These are phyloP conservation scores for Avena eriantha DNA, from an alignment of 176 grass and related monocot genomes.

Conservation along the genomic window DNA sequence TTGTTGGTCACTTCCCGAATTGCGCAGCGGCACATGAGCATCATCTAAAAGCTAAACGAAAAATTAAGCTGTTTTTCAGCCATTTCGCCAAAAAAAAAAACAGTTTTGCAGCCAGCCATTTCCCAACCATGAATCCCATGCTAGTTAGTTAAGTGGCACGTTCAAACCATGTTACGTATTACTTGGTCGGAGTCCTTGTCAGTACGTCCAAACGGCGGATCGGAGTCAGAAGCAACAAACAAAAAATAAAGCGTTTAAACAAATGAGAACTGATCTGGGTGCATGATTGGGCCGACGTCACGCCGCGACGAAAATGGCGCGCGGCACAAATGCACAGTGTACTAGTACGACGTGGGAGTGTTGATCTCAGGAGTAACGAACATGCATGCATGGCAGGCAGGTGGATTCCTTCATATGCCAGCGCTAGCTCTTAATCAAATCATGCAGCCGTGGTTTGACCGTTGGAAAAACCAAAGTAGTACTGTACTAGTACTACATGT, in stretches of 20 bases:
- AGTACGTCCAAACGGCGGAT: conserved; percentile 15
- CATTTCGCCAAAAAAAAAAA: too few species aligned
- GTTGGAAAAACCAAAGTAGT: too few species aligned
- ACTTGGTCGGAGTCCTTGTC: not conserved
- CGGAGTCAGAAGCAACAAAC: not conserved
- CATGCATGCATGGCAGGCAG: not conserved
- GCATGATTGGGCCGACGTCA: conserved; percentile 22
- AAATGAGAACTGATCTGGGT: not conserved
- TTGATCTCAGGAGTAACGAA: conserved; percentile 21
- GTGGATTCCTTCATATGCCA: not conserved
- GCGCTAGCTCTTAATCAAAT: not conserved
- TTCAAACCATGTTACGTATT: not conserved
- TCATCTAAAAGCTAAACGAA: not conserved
- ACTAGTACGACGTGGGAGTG: not conserved
- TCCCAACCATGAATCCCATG: too few species aligned
- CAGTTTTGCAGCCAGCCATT: too few species aligned
- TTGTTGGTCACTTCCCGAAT: not conserved
- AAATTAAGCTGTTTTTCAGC: too few species aligned
- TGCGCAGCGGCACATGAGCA: not conserved
- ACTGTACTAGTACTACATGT: too few species aligned
- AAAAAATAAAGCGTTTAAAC: not conserved
- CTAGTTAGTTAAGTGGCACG: too few species aligned
- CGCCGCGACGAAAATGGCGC: conserved; percentile 19
- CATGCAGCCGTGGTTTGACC: conserved; percentile 3
- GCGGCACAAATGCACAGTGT: too few species aligned